Conservation (phyloP, 169 alveolate genomes). For the Plasmodium fragile region DNA sequence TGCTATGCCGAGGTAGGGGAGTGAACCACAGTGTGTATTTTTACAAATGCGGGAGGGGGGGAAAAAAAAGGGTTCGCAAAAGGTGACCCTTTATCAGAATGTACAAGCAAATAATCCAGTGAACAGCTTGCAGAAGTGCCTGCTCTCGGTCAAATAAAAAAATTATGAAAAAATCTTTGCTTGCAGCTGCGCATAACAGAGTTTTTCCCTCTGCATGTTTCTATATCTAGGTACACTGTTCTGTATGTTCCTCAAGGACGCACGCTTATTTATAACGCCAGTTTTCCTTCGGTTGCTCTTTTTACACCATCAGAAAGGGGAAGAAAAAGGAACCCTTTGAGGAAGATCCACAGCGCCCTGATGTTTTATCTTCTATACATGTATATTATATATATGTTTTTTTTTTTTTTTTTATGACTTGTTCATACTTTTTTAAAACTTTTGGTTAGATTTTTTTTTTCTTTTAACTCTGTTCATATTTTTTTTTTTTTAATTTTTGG, state of each 20-base stretch:
- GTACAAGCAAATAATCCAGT: neutral
- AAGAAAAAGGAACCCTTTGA: neutral
- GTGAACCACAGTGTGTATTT: neutral
- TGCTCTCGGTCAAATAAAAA: neutral
- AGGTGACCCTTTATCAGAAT: neutral
- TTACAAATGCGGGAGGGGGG: neutral
- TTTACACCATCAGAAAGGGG: neutral
- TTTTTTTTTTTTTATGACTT: neutral
- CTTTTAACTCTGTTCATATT: slow-evolving; percentile 1
- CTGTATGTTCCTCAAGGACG: neutral
- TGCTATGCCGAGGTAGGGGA: neutral
- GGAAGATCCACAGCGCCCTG: neutral
- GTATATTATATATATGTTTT: neutral
- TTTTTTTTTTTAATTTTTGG: neutral
- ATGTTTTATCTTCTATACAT: neutral
- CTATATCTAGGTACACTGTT: neutral
- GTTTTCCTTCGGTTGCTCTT: neutral
- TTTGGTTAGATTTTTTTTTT: neutral
- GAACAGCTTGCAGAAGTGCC: neutral
- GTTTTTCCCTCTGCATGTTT: neutral
- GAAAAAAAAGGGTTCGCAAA: neutral
- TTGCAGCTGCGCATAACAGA: neutral
- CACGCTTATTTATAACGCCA: neutral
- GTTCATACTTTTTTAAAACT: neutral
- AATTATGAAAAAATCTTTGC: neutral